A percentile compares a stretch with the other conserved stretches of the same genome.
Evolutionary conservation across 768 basidiomycete species (phyloP).

Genomic region (Amanita exitialis): DNA sequence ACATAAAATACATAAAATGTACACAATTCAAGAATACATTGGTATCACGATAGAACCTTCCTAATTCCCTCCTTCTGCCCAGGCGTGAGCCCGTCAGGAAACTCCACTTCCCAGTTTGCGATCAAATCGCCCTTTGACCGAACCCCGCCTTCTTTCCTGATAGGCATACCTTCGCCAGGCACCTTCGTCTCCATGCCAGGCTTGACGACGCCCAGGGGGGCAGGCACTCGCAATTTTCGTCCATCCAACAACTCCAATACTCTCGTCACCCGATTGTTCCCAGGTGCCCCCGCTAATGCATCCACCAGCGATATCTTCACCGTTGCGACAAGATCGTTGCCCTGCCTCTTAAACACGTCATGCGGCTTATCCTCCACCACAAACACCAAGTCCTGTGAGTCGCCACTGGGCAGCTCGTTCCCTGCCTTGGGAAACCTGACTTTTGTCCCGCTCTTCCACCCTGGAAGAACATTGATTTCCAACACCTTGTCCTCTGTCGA

Average conservation of each 20-base stretch:
- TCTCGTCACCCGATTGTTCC: conserved; percentile 27
- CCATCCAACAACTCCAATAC: conserved; percentile 73
- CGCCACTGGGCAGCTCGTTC: conserved; percentile 60
- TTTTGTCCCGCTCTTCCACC: conserved; percentile 96
- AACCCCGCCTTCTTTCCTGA: conserved; percentile 64
- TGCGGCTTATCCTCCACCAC: conserved; percentile 96
- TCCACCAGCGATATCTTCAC: conserved; percentile 71
- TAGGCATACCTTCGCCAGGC: conserved; percentile 82
- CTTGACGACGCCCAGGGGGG: conserved; percentile 63
- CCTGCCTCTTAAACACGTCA: conserved; percentile 61
- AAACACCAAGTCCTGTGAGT: conserved; percentile 88
- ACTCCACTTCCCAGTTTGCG: conserved; percentile 74
- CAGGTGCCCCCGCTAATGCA: conserved; percentile 52
- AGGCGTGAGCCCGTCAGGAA: conserved; percentile 68
- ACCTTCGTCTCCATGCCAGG: conserved; percentile 68
- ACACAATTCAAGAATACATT: too few relatives aligned
- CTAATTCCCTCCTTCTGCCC: conserved; percentile 74
- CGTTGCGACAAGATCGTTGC: conserved; percentile 63
- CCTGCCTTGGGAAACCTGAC: conserved; percentile 82
- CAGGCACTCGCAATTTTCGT: conserved; percentile 54
- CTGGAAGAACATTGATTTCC: conserved; percentile 72
- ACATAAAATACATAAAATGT: background rate
- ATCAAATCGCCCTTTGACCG: conserved; percentile 78
- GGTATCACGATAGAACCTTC: conserved; percentile 38
- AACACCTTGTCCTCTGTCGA: conserved; percentile 78